Percentiles rank a stretch among this genome's conserved stretches.
phyloP scores from a whole-genome alignment of 2,329 filamentous ascomycete genomes.

The Pyricularia sp. region DNA sequence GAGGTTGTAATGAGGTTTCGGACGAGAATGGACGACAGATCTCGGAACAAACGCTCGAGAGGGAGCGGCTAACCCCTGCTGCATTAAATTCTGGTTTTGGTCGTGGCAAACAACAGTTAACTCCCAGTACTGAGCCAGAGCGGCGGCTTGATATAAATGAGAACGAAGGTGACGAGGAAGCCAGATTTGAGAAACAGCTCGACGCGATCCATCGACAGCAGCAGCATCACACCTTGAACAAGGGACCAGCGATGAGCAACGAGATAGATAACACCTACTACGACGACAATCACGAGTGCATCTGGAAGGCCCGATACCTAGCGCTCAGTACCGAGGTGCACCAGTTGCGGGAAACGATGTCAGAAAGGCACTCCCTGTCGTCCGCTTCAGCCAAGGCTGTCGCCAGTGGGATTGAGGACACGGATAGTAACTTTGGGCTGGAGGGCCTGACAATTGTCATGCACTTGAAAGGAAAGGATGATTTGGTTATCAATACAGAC shows the following conservation, averaged over 20 bases:
- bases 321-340: conserved; percentile 27
- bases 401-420: conserved; percentile 5
- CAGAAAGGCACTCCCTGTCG: conserved; percentile 21
- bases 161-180: background rate
- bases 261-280: background rate
- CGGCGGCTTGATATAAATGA: background rate
- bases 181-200: background rate
- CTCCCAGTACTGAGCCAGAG: background rate
- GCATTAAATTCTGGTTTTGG: background rate
- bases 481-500: conserved; percentile 38
- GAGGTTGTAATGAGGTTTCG: background rate
- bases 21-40: background rate
- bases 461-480: conserved; percentile 34
- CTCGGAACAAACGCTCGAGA: background rate
- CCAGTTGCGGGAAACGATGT: conserved; percentile 25
- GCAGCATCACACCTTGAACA: background rate
- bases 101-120: background rate
- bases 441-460: conserved; percentile 37
- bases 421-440: conserved; percentile 26
- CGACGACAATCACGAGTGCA: conserved; percentile 20
- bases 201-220: background rate
- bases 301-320: conserved; percentile 28
- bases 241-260: background rate
- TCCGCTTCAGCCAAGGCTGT: conserved; percentile 10
- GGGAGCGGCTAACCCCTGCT: background rate